These are phyloP conservation scores for Suillus placidus DNA, from an alignment of 768 basidiomycete genomes.

Conservation along the genomic window DNA sequence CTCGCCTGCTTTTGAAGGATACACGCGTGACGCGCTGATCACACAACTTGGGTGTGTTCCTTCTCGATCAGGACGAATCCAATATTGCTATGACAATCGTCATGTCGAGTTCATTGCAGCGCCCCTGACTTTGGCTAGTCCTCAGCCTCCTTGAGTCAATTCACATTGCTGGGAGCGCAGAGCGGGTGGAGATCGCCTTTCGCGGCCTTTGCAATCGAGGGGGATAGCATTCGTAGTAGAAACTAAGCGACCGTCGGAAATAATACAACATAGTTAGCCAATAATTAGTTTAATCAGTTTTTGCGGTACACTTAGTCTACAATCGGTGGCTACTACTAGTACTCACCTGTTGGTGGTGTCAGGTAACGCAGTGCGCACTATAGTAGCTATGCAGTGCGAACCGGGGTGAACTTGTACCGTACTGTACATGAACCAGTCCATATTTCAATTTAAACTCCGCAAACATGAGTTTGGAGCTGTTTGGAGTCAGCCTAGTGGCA, in stretches of 20 bases:
- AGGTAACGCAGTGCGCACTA: background rate
- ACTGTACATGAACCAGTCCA: background rate
- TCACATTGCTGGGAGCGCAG: background rate
- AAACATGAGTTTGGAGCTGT: too few relatives aligned
- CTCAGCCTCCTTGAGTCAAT: conserved; percentile 1
- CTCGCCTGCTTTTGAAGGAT: conserved; percentile 4
- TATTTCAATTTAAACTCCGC: background rate
- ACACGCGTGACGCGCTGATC: background rate
- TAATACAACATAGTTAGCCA: background rate
- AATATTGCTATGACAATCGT: background rate
- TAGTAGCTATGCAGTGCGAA: background rate
- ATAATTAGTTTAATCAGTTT: background rate
- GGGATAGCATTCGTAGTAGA: background rate
- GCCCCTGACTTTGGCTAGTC: background rate
- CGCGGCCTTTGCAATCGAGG: background rate
- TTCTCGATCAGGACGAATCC: background rate
- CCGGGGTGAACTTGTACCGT: background rate
- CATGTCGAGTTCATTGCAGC: background rate
- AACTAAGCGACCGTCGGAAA: background rate
- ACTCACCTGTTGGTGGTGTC: background rate
- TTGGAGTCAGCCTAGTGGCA: too few relatives aligned
- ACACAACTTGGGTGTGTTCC: background rate
- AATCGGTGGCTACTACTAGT: background rate
- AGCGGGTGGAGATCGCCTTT: background rate
- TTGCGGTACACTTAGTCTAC: background rate